Evolutionary conservation across 2,329 filamentous ascomycete genomes (phyloP).

Genomic region (Calonectria hongkongensis): DNA sequence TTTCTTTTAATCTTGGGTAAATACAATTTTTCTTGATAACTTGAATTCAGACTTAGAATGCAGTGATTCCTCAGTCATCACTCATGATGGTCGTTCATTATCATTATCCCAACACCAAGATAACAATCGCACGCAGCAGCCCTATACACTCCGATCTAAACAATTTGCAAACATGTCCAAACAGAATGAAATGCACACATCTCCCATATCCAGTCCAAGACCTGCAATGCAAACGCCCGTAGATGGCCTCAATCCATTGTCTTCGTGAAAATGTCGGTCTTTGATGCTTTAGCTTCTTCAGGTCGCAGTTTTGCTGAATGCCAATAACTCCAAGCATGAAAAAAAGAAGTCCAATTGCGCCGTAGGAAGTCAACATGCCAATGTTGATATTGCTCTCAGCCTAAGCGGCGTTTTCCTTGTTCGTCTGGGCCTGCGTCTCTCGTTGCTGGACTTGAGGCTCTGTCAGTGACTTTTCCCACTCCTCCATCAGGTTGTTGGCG

Average conservation of each 20-base stretch:
- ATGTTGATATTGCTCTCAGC: conserved; percentile 26
- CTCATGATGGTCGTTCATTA: conserved; percentile 58
- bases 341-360: conserved; percentile 40
- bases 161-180: conserved; percentile 38
- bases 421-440: conserved; percentile 47
- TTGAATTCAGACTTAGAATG: conserved; percentile 56
- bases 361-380: conserved; percentile 34
- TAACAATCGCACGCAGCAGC: conserved; percentile 35
- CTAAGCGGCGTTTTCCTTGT: conserved; percentile 60
- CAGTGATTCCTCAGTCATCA: conserved; percentile 56
- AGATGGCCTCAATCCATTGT: conserved; percentile 40
- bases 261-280: conserved; percentile 50
- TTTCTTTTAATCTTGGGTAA: conserved; percentile 32
- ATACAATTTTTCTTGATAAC: conserved; percentile 39
- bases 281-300: conserved; percentile 47
- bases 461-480: conserved; percentile 83
- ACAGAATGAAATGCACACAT: conserved; percentile 36
- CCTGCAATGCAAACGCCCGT: conserved; percentile 43
- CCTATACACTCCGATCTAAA: conserved; percentile 27
- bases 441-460: conserved; percentile 55
- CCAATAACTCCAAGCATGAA: conserved; percentile 45
- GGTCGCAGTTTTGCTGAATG: conserved; percentile 39
- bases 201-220: conserved; percentile 44
- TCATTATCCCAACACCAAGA: conserved; percentile 57
- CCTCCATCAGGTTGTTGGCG: conserved; percentile 89